phyloP scores from a whole-genome alignment of 1,284 basidiomycete genomes.

The Xerocomus amazonicus region DNA sequence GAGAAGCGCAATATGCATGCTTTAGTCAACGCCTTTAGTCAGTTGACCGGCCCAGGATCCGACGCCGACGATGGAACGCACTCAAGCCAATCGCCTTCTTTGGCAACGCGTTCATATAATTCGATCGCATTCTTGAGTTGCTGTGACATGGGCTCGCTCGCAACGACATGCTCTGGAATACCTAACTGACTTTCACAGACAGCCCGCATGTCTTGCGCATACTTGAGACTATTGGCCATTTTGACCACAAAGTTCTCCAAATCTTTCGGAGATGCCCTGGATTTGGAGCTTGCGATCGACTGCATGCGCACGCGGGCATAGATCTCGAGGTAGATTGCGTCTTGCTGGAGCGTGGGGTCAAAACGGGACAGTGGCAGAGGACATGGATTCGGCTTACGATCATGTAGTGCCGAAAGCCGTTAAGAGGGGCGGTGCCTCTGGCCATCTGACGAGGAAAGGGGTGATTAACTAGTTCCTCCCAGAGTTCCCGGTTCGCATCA shows the following conservation, averaged over 20 bases:
- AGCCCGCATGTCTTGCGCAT: neutral
- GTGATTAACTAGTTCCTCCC: neutral
- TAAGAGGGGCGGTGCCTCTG: neutral
- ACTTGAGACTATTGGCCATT: neutral
- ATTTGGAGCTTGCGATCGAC: neutral
- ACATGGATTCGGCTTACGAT: neutral
- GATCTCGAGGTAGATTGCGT: neutral
- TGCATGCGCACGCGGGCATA: neutral
- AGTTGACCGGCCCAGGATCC: neutral
- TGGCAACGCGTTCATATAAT: neutral
- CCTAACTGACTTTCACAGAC: neutral
- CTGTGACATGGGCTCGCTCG: neutral
- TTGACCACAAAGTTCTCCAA: neutral
- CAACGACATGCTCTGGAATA: neutral
- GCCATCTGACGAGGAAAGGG: neutral
- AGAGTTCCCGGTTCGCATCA: neutral
- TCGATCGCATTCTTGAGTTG: neutral
- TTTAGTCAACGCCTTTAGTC: neutral
- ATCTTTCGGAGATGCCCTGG: neutral
- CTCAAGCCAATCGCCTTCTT: neutral
- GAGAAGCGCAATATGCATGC: neutral
- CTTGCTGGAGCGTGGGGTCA: neutral
- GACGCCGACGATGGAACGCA: neutral
- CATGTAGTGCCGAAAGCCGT: neutral
- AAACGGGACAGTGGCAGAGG: neutral